Evolutionary conservation across 2,329 filamentous ascomycete species (phyloP).

Genomic region (Colletotrichum sp.): DNA sequence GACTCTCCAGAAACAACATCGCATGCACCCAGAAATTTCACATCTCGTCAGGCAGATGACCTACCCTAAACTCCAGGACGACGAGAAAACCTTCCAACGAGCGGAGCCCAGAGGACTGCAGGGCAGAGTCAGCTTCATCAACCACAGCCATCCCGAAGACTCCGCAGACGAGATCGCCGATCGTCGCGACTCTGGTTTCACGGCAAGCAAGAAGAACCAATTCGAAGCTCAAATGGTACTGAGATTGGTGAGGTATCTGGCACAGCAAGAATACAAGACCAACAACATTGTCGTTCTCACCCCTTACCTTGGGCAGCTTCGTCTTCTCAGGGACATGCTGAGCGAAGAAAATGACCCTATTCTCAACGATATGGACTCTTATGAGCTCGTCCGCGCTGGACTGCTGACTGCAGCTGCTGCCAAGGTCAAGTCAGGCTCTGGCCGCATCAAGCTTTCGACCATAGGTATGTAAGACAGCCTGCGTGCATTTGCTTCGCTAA

Average conservation of each 20-base stretch:
- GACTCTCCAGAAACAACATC: slow-evolving; percentile 66
- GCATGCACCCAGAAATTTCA: slow-evolving; percentile 74
- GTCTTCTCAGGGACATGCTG: slow-evolving; percentile 58
- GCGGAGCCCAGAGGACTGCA: slow-evolving; percentile 59
- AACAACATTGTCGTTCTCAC: slow-evolving; percentile 71
- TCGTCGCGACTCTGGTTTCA: slow-evolving; percentile 50
- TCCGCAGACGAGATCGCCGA: slow-evolving; percentile 48
- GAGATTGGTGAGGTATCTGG: slow-evolving; percentile 68
- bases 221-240: slow-evolving; percentile 73
- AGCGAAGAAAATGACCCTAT: slow-evolving; percentile 64
- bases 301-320: slow-evolving; percentile 74
- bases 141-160: slow-evolving; percentile 62
- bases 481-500: neutral
- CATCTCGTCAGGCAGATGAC: slow-evolving; percentile 59
- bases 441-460: slow-evolving; percentile 66
- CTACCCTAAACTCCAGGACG: slow-evolving; percentile 67
- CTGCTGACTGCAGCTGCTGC: slow-evolving; percentile 59
- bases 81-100: slow-evolving; percentile 49
- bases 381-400: slow-evolving; percentile 67
- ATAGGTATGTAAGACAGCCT: slow-evolving; percentile 57
- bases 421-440: slow-evolving; percentile 48
- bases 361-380: slow-evolving; percentile 71
- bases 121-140: slow-evolving; percentile 68
- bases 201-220: slow-evolving; percentile 63
- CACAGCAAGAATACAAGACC: slow-evolving; percentile 73